Percentiles rank a stretch among this genome's conserved stretches.
phyloP scores from a whole-genome alignment of 257 asterid species.

The Voacanga thouarsii region DNA sequence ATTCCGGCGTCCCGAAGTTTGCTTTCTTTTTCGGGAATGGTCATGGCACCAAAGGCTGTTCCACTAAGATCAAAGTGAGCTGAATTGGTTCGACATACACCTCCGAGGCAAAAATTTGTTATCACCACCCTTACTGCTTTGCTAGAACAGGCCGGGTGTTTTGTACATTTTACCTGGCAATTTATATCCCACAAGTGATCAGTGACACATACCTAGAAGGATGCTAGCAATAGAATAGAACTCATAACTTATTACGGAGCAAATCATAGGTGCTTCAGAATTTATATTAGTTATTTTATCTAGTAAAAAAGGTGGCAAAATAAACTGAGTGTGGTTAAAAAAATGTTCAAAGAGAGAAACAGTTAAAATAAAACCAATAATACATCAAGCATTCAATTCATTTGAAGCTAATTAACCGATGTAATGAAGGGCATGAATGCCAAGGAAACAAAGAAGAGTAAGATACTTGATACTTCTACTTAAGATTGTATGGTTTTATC shows the following conservation, averaged over 20 bases:
- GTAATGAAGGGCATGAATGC: background rate
- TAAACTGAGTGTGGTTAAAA: background rate
- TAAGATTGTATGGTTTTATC: too few relatives aligned
- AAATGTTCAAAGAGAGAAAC: background rate
- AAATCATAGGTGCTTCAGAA: too few relatives aligned
- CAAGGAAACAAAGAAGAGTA: too few relatives aligned
- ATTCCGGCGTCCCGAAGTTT: conserved; percentile 63
- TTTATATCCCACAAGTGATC: background rate
- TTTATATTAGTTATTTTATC: too few relatives aligned
- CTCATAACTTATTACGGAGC: too few relatives aligned
- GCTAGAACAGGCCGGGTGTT: conserved; percentile 45
- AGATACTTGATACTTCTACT: too few relatives aligned
- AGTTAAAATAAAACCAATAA: background rate
- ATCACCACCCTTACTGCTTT: conserved; percentile 55
- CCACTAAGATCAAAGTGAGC: conserved; percentile 81
- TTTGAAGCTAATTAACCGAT: too few relatives aligned
- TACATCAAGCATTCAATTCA: background rate
- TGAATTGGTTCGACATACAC: conserved; percentile 34
- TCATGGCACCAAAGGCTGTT: conserved; percentile 72
- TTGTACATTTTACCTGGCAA: conserved; percentile 53
- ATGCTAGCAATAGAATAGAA: too few relatives aligned
- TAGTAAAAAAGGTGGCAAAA: background rate
- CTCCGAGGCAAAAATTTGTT: conserved; percentile 73
- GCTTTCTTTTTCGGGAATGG: conserved; percentile 42
- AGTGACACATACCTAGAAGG: background rate